Conservation (phyloP, 306 rosid species). For the Rosa rugosa region DNA sequence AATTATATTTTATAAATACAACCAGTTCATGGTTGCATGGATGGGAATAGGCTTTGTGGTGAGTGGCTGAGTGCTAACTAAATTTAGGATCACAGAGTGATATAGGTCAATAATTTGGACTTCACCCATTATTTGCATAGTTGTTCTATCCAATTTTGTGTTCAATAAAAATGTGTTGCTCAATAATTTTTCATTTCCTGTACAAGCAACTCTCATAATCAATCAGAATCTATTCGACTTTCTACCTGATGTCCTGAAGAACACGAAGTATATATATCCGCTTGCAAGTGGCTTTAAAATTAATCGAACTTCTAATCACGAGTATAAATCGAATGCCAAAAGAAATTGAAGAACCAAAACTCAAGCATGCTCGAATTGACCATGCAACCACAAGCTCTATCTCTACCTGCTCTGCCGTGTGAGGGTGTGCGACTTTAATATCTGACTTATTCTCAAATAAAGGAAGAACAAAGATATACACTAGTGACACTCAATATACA, state of each 20-base stretch:
- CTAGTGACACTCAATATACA: not conserved
- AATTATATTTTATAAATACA: no score
- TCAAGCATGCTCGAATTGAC: slow-evolving; percentile 26
- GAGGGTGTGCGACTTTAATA: not conserved
- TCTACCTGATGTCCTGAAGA: not conserved
- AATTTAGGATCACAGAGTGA: no score
- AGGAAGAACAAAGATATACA: not conserved
- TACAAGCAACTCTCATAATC: not conserved
- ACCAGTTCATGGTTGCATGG: no score
- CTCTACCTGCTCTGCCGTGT: slow-evolving; percentile 8
- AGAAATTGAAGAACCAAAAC: slow-evolving; percentile 5
- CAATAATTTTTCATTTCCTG: not conserved
- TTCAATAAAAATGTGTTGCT: not conserved
- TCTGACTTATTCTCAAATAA: not conserved
- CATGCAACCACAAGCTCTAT: not conserved
- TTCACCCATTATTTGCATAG: not conserved
- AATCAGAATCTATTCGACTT: not conserved
- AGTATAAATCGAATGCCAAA: slow-evolving; percentile 2
- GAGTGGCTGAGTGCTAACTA: no score
- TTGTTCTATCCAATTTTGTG: not conserved
- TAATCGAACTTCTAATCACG: not conserved
- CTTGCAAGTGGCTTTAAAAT: slow-evolving; percentile 18
- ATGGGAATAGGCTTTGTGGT: no score
- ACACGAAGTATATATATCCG: not conserved
- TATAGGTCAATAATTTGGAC: not conserved